These are phyloP conservation scores for Colletotrichum navitas DNA, from an alignment of 2,329 filamentous ascomycete species.

Conservation along the genomic window DNA sequence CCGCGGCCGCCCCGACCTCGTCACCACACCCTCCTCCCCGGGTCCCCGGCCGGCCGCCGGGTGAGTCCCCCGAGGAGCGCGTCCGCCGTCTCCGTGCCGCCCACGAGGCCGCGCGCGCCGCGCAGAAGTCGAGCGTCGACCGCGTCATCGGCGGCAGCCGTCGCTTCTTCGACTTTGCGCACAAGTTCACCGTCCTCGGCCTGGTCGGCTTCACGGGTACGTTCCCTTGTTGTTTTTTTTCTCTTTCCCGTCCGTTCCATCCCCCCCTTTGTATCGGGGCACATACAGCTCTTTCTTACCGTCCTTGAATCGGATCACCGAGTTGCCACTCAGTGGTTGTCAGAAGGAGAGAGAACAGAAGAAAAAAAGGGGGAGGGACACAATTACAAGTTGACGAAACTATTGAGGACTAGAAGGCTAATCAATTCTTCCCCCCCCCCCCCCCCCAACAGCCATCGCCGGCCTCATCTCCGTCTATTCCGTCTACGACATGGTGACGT, in stretches of 20 bases:
- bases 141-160: slow-evolving; percentile 61
- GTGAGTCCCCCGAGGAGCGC: slow-evolving; percentile 77
- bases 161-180: slow-evolving; percentile 67
- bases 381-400: not conserved
- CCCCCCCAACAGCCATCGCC: slow-evolving; percentile 68
- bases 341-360: not conserved
- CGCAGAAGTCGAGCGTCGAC: slow-evolving; percentile 67
- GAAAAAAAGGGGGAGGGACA: not conserved
- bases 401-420: not conserved
- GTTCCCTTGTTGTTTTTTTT: not conserved
- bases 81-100: slow-evolving; percentile 77
- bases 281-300: not conserved
- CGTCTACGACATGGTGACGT: slow-evolving; percentile 71
- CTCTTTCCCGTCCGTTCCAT: too few species aligned
- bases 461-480: slow-evolving; percentile 70
- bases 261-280: not conserved
- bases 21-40: slow-evolving; percentile 10
- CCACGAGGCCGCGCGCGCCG: slow-evolving; percentile 74
- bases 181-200: slow-evolving; percentile 66
- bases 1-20: slow-evolving; percentile 42
- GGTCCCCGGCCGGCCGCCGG: slow-evolving; percentile 46
- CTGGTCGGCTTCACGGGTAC: slow-evolving; percentile 70
- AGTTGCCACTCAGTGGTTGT: not conserved
- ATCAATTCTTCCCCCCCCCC: not conserved
- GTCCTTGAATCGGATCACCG: too few species aligned